Evolutionary conservation across 139 green algal genomes (phyloP).

Genomic region (Micractinium sp.): DNA sequence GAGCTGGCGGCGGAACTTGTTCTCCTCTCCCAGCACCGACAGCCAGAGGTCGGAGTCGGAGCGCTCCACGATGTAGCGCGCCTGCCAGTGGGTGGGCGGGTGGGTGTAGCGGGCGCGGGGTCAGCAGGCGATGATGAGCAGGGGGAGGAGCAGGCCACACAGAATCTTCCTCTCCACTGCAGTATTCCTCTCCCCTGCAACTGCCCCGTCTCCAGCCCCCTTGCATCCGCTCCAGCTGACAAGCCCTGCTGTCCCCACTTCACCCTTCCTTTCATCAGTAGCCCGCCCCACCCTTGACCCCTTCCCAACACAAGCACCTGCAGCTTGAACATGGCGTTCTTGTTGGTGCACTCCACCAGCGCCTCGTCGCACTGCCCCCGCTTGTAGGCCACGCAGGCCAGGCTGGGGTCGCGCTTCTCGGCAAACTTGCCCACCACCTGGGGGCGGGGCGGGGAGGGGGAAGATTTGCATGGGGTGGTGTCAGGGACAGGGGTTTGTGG

Average conservation of each 20-base stretch:
- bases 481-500: no score
- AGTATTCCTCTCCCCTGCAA: no score
- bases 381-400: conserved; percentile 98
- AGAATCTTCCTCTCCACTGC: no score
- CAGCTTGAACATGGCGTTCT: conserved; percentile 98
- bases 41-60: conserved; percentile 91
- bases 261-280: no score
- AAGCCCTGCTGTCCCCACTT: no score
- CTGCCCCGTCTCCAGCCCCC: no score
- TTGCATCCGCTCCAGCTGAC: no score
- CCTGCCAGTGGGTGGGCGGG: conserved; percentile 59
- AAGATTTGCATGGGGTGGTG: no score
- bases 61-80: conserved; percentile 96
- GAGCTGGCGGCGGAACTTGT: conserved; percentile 86
- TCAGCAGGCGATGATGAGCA: neutral
- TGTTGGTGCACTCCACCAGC: conserved; percentile 96
- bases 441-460: no score
- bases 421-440: conserved; percentile 87
- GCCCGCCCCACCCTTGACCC: no score
- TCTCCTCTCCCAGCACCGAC: conserved; percentile 90
- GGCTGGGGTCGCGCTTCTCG: conserved; percentile 97
- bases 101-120: neutral
- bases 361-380: conserved; percentile 95
- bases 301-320: conserved; percentile 4
- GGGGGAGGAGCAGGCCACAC: neutral